phyloP scores from a whole-genome alignment of 2,329 filamentous ascomycete species.

The Chaetomium strumarium region DNA sequence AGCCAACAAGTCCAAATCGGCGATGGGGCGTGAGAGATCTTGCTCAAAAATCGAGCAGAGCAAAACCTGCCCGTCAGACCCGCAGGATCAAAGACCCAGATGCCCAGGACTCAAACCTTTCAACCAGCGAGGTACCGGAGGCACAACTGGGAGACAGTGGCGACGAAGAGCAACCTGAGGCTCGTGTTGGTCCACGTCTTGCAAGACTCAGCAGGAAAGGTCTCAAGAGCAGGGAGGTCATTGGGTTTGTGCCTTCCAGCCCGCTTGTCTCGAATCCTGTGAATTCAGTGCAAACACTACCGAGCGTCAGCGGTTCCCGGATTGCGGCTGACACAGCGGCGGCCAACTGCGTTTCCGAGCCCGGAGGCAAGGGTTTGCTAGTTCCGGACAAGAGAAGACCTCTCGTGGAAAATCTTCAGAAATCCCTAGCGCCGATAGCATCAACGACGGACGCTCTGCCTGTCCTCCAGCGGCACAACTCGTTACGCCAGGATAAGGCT shows the following conservation, averaged over 20 bases:
- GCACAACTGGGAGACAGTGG: background rate
- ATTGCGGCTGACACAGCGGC: background rate
- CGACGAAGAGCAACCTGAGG: slow-evolving; percentile 18
- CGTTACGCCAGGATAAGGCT: background rate
- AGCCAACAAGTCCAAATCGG: background rate
- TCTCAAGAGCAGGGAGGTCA: slow-evolving; percentile 43
- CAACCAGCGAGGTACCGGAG: background rate
- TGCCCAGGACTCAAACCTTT: background rate
- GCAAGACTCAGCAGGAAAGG: slow-evolving; percentile 37
- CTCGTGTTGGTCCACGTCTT: slow-evolving; percentile 32
- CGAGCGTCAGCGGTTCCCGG: background rate
- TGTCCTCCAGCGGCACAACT: slow-evolving; percentile 1
- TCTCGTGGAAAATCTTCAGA: background rate
- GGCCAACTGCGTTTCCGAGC: too few relatives aligned
- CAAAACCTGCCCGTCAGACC: background rate
- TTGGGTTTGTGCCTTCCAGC: slow-evolving; percentile 33
- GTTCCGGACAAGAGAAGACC: background rate
- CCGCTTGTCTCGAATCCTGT: slow-evolving; percentile 7
- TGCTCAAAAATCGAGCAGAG: background rate
- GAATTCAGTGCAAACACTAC: background rate
- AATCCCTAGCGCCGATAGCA: background rate
- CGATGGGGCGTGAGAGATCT: background rate
- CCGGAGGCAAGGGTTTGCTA: background rate
- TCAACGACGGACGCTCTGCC: background rate
- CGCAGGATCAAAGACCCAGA: background rate